phyloP scores from a whole-genome alignment of 352 stramenopile genomes.

The Bremia lactucae region DNA sequence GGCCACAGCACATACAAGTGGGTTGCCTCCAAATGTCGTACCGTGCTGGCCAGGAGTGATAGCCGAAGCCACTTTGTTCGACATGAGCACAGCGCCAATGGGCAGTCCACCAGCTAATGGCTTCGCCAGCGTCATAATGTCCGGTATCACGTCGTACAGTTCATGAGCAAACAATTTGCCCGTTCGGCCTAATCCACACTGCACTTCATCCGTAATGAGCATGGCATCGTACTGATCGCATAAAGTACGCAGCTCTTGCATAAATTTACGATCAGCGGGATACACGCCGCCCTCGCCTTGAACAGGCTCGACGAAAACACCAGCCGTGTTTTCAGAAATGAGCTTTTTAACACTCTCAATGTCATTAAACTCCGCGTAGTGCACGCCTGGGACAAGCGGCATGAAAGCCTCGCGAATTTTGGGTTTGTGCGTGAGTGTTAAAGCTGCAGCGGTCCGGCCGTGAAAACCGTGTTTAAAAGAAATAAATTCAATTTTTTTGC shows the following conservation, averaged over 20 bases:
- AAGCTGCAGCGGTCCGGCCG: slow-evolving; percentile 57
- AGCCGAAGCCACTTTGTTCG: slow-evolving; percentile 81
- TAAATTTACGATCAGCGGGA: slow-evolving; percentile 87
- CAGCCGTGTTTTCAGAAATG: slow-evolving; percentile 66
- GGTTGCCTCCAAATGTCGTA: slow-evolving; percentile 95
- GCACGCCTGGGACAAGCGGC: slow-evolving; percentile 63
- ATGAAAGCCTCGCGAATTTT: slow-evolving; percentile 77
- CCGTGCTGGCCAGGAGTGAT: slow-evolving; percentile 91
- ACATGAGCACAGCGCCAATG: slow-evolving; percentile 92
- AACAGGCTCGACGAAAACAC: slow-evolving; percentile 76
- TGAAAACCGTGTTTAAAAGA: slow-evolving; percentile 85
- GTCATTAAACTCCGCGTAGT: slow-evolving; percentile 74
- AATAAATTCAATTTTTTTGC: slow-evolving; percentile 77
- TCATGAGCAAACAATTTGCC: slow-evolving; percentile 93
- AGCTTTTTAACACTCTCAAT: slow-evolving; percentile 65
- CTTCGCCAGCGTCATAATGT: slow-evolving; percentile 97
- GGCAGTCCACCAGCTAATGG: slow-evolving; percentile 92
- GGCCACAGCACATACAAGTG: slow-evolving; percentile 89
- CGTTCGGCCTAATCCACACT: slow-evolving; percentile 93
- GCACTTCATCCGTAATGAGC: slow-evolving; percentile 98
- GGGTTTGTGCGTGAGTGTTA: slow-evolving; percentile 85
- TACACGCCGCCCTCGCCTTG: slow-evolving; percentile 92
- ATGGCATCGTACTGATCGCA: slow-evolving; percentile 92
- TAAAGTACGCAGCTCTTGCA: slow-evolving; percentile 80
- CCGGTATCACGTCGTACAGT: slow-evolving; percentile 87